Base-by-base conservation (phyloP, 257 asterid species). In the Fraxinus anomala region DNA sequence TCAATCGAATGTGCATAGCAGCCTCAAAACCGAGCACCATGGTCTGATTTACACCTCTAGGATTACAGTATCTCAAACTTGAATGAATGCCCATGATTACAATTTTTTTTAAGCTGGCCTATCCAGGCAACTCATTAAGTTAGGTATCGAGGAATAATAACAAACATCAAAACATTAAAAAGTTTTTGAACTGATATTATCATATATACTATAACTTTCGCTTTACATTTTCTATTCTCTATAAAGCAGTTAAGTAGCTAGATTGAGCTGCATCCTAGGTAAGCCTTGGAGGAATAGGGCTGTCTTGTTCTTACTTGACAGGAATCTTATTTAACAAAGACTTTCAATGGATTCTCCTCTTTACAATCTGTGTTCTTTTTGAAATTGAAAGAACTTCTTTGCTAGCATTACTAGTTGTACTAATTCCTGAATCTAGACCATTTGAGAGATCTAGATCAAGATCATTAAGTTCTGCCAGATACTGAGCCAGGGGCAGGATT, bases 121-220 rank as follows among this genome's bases (percentile, higher is more conserved):
- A 81, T 83, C 78, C 74, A 82, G 83, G 87, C 92, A 83, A 89
- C 76, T 86, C 81, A 89, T 82, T 88, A 90, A 90, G 36, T 33
- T 33, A 33, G 36, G 36, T 33, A 33, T 33, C 36, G 36, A 33
- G 36, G 36, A 33, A 33, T 33, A 39, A 92, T 82, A 83, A 85
- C 76, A 51, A 5, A 86, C 83, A 87, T 85, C 85, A 87, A 19
- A n/a, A n/a, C 11, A 59, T 59, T 19, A 61, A 77, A 61, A 77
- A 63, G 31, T 10, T 61, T 19, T n/a, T 67, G 24, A 71, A 81
- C 86, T 80, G 63, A 83, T 82, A 86, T 88, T 86, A 75, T 80
- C 30, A 21, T 21, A 23, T 21, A 23, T 23, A 80, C 68, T 70
- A 40, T 73, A 73, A 74, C 84, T 82, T 80, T 86, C 83, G 71